Evolutionary conservation across 2,329 filamentous ascomycete species (phyloP), one percentile per base, ranked within the genome.

Genomic region (Leptographium procerum): DNA sequence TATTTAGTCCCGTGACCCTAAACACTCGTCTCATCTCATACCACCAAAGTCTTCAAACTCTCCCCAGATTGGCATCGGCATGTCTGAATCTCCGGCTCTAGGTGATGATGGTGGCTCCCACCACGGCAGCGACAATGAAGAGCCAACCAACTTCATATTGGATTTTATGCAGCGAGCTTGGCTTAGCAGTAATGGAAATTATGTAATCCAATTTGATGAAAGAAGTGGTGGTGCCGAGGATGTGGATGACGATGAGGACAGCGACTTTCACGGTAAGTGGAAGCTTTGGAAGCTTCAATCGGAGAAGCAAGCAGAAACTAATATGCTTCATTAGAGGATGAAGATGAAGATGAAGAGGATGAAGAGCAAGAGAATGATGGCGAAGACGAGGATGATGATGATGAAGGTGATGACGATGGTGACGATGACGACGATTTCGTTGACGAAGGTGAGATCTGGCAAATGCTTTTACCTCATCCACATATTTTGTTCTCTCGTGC

Each of bases 351-450:
- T 2, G 61, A 67, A 1, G 66, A 69, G 1, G 66, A 70, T 0
- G 68, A 68, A 19, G 66, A 61, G 1, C 64, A 62, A 13, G 59
- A 63, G 1, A 58, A 59, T 1, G 56, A 61, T 0, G 61, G 56
- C 19, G 66, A 63, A 0, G 61, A 62, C 1, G 63, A 65, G 0
- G 57, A 63, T 1, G 58, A 62, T 1, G 62, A 62, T 1, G 57
- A 63, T 1, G 62, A 61, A 1, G 61, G 60, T 10, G 45, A 60
- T 1, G 60, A 62, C 0, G 61, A 65, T 4, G 65, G 63, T 3
- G 66, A 67, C 2, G 66, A 69, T 4, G 60, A 63, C 1, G 61
- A 65, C 2, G 55, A 63, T 5, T 63, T 61, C 22, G 55, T 57
- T 1, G 62, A 64, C 4, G 62, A 61, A 45, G 62, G 63, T 19